Evolutionary conservation across 257 asterid species (phyloP).

Genomic region (Mitragyna speciosa): DNA sequence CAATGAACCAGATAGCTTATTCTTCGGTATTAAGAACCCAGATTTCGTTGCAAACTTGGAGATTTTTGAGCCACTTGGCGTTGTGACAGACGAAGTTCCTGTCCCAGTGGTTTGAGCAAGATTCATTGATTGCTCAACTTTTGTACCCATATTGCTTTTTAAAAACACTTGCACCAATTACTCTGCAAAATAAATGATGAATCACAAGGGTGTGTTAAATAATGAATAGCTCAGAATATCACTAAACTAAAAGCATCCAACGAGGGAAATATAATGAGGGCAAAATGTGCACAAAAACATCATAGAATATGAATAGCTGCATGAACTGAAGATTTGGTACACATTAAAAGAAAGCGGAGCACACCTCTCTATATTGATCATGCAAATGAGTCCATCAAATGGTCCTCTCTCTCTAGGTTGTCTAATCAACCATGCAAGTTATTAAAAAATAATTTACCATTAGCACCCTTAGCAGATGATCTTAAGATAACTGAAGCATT

Average conservation of each 20-base stretch:
- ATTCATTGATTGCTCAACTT: constrained; percentile 51
- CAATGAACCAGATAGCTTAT: constrained; percentile 79
- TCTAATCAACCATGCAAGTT: too few species aligned
- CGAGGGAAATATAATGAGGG: too few species aligned
- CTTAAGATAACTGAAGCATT: too few species aligned
- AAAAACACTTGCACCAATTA: constrained; percentile 21
- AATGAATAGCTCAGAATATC: not conserved
- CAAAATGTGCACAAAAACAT: too few species aligned
- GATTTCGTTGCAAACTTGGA: constrained; percentile 64
- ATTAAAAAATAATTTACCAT: too few species aligned
- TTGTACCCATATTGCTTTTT: constrained; percentile 54
- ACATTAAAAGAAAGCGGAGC: too few species aligned
- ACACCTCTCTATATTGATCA: too few species aligned
- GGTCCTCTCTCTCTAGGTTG: too few species aligned
- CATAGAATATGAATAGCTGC: too few species aligned
- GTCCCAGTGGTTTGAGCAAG: constrained; percentile 40
- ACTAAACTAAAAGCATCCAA: not conserved
- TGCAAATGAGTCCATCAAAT: too few species aligned
- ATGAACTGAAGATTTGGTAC: not conserved
- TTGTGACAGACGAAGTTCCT: constrained; percentile 42
- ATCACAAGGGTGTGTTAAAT: not conserved
- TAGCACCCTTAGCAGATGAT: too few species aligned
- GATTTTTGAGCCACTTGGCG: constrained; percentile 54
- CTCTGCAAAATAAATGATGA: not conserved
- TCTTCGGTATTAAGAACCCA: constrained; percentile 90